Base-by-base conservation (phyloP, 192 early-diverging fungal genomes). In the Coemansia sp. region DNA sequence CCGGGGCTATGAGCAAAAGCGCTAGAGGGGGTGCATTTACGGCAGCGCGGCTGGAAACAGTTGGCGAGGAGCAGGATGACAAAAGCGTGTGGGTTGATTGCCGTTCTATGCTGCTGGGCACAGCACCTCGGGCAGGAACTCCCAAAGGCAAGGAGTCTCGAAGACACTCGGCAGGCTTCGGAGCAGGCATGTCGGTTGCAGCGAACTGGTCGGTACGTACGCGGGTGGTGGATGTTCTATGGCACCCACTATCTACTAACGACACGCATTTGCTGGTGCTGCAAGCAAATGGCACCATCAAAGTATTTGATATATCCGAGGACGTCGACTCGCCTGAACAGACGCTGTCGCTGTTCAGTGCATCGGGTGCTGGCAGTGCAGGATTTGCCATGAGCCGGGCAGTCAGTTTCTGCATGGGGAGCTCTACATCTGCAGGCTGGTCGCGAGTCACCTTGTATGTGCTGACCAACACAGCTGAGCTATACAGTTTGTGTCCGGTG, bases 201-300 rank as follows among this genome's bases (percentile, higher is more conserved):
- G 62, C 61, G 2, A 56, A 55, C 56, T 64, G 68, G 57, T 71
- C 61, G 18, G 57, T 53, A 43, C 54, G 72, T 15, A 72, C 73
- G 39, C 78, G 80, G 5, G 73, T 88, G 5, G 71, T 80, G 6
- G 88, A 93, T 53, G 83, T 85, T 9, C 77, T 78, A 23, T 94
- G 92, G 92, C 92, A 93, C 45, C 86, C 89, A 18, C 67, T 92
- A 55, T 89, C 87, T 46, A 79, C 85, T 26, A 74, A 51, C n/a
- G 75, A 80, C 43, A 70, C 80, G 5, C 90, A 94, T 53, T 55
- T 94, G 43, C 53, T 87, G 12, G 84, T 91, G 4, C 70, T 94
- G 35, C 78, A 83, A 13, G 70, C 77, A 23, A 88, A 86, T 53
- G 86, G 83, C 43, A 55, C 63, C 1, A 54, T 94, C 33, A 71